Base-by-base conservation (phyloP, 805 yeast genomes). In the Hanseniaspora thailandica region DNA sequence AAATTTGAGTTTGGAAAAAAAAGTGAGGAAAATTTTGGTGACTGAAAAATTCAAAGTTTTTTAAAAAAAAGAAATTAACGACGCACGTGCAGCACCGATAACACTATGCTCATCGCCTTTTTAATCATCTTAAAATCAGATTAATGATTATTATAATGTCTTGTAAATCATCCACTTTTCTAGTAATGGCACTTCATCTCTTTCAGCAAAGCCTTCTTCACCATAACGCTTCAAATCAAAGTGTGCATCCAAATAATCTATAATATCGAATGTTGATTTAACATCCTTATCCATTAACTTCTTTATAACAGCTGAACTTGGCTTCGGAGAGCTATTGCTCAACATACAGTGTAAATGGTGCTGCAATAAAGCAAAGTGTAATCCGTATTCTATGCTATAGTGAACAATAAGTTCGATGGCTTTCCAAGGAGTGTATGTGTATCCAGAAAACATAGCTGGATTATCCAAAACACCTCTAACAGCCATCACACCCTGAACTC, bases 401-500 rank as follows among this genome's bases (percentile, higher is more conserved):
- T 86, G 82, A 84, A 88, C 79, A 63, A 90, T 85, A 55, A 73
- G 71, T 65, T 93, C 98, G 5, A 93, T 69, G 7, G 95, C 90
- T 6, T 82, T 78, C 97, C 97, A 93, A 2, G 97, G 96, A 2
- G 96, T 82, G 50, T 69, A 71, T 0, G 71, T 70, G 62, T 66
- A 76, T 0, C 95, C 95, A 1, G 84, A 77, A 68, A 93, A 93
- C 58, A 93, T 61, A 0, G 89, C 95, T 0, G 98, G 98, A 64
- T 93, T 93, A 28, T 77, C 71, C 48, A 93, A 69, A 2, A 86
- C 71, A 0, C 98, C 98, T 57, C 98, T 71, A 1, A 86, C 98
- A 2, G 97, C 83, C 98, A 93, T 93, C 7, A 93, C 84, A 7
- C 97, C 98, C 63, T 86, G 93, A 39, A 80, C 87, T 1, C 84